A percentile compares a stretch with the other conserved stretches of the same genome.
Evolutionary conservation across 208 protist genomes (phyloP).

Genomic region (Trypanosoma lewisi): DNA sequence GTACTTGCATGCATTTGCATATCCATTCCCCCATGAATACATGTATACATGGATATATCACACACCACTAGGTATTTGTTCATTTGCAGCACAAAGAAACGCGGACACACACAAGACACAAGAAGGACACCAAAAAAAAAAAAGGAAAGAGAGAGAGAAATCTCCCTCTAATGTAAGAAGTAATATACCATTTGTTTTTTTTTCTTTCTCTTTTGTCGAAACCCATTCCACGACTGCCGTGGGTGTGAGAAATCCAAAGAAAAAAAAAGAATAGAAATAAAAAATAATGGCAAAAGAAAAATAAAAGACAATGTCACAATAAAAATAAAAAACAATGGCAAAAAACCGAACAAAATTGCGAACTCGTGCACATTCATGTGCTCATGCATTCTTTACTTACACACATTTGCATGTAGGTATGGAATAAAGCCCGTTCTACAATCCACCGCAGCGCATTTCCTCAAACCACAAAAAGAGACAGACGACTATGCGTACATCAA

Average conservation of each 20-base stretch:
- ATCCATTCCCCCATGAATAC: constrained; percentile 8
- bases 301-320: too few species aligned
- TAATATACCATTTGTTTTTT: neutral
- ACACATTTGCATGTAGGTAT: neutral
- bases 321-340: too few species aligned
- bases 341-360: too few species aligned
- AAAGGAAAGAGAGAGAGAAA: constrained; percentile 9
- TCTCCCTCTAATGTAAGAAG: constrained; percentile 2
- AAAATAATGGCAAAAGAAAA: too few species aligned
- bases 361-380: neutral
- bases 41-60: constrained; percentile 8
- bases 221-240: neutral
- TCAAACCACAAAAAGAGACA: constrained; percentile 12
- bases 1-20: constrained; percentile 5
- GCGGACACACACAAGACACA: constrained; percentile 9
- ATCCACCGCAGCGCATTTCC: too few species aligned
- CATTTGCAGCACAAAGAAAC: constrained; percentile 13
- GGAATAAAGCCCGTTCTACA: too few species aligned
- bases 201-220: neutral
- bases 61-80: neutral
- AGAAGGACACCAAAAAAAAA: constrained; percentile 20
- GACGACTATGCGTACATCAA: neutral
- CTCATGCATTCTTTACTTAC: neutral
- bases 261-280: neutral
- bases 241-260: neutral